Conservation (phyloP, 768 basidiomycete genomes). For the Naematelia aurantialba region DNA sequence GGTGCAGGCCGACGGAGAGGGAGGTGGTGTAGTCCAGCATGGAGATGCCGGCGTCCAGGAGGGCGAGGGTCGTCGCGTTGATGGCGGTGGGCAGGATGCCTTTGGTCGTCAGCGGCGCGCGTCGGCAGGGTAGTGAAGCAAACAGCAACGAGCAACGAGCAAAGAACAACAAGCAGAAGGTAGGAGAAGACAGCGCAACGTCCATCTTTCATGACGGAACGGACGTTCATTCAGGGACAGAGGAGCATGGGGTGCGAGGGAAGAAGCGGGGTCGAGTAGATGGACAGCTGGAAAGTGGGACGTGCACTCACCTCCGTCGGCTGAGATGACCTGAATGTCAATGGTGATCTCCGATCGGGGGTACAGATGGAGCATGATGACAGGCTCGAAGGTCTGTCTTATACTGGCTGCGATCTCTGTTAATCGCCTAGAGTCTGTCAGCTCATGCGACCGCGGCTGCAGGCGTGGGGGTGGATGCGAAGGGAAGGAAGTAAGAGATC, state of each 20-base stretch:
- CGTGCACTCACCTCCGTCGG: constrained; percentile 64
- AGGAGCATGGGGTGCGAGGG: neutral
- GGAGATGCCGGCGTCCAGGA: constrained; percentile 85
- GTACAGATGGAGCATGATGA: constrained; percentile 83
- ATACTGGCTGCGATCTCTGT: constrained; percentile 81
- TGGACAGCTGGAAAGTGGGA: neutral
- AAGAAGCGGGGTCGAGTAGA: neutral
- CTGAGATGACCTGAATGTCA: constrained; percentile 84
- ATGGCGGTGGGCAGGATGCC: constrained; percentile 85
- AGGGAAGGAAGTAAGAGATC: no score
- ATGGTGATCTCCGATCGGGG: constrained; percentile 94
- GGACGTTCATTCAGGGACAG: neutral
- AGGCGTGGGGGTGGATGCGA: no score
- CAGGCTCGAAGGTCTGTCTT: constrained; percentile 93
- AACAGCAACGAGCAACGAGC: no score
- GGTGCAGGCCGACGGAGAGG: constrained; percentile 80
- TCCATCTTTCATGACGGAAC: no score
- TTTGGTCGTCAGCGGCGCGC: constrained; percentile 18
- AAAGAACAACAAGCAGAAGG: no score
- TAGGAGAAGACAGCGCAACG: neutral
- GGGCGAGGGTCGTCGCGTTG: constrained; percentile 89
- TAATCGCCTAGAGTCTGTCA: constrained; percentile 62
- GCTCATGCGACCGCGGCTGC: no score
- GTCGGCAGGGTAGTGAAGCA: no score
- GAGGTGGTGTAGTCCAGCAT: constrained; percentile 87